phyloP scores from a whole-genome alignment of 2,329 filamentous ascomycete genomes.

The Clonostachys rhizophaga region DNA sequence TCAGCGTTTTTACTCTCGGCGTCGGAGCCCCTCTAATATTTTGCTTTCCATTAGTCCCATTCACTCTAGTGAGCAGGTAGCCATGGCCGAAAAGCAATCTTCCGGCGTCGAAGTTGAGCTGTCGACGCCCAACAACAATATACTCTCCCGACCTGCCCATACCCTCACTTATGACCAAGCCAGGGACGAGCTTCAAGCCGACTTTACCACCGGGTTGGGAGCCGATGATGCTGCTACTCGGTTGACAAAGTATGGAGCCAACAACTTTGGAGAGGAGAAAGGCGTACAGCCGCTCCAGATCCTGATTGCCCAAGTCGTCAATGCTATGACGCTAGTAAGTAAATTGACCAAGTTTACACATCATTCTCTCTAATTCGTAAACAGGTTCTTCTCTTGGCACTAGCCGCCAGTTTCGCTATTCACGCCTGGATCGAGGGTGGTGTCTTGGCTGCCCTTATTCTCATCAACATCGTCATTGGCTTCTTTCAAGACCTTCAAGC shows the following conservation, averaged over 20 bases:
- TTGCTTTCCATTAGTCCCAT: too few relatives aligned
- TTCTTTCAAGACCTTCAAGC: constrained; percentile 33
- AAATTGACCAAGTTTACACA: not conserved
- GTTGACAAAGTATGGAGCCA: constrained; percentile 49
- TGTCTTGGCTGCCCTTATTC: constrained; percentile 43
- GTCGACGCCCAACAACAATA: constrained; percentile 10
- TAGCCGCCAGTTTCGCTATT: constrained; percentile 47
- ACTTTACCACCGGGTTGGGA: constrained; percentile 48
- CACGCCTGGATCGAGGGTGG: constrained; percentile 46
- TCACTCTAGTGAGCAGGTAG: too few relatives aligned
- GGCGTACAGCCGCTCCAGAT: constrained; percentile 53
- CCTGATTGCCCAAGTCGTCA: constrained; percentile 48
- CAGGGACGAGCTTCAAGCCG: constrained; percentile 45
- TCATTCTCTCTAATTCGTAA: not conserved
- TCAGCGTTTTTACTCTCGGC: too few relatives aligned
- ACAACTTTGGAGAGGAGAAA: constrained; percentile 43
- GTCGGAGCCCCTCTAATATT: too few relatives aligned
- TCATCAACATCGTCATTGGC: constrained; percentile 43
- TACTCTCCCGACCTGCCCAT: constrained; percentile 53
- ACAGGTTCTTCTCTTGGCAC: constrained; percentile 51
- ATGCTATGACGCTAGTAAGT: constrained; percentile 50
- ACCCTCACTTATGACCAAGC: constrained; percentile 42
- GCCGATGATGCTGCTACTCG: constrained; percentile 43
- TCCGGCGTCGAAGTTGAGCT: too few relatives aligned
- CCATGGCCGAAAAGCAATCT: too few relatives aligned